These are phyloP conservation scores for Vanderwaltozyma yarrowii DNA, from an alignment of 805 yeast genomes.

Conservation along the genomic window DNA sequence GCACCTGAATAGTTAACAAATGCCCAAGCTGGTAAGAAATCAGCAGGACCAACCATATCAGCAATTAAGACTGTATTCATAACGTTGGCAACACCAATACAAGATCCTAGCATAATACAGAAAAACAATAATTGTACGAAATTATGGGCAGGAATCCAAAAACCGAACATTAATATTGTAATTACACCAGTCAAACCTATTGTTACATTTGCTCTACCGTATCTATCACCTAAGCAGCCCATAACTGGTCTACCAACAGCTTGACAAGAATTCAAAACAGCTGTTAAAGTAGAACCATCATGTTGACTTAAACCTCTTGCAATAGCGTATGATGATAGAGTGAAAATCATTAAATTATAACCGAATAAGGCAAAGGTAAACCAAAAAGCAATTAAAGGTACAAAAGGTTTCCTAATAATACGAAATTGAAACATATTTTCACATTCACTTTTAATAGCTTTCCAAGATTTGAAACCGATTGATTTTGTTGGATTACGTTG, in stretches of 20 bases:
- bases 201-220: conserved; percentile 40
- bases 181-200: conserved; percentile 28
- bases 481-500: conserved; percentile 34
- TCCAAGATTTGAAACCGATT: conserved; percentile 20
- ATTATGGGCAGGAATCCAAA: conserved; percentile 40
- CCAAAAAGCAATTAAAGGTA: conserved; percentile 31
- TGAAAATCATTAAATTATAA: conserved; percentile 36
- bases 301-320: conserved; percentile 36
- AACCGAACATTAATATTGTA: conserved; percentile 33
- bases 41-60: conserved; percentile 31
- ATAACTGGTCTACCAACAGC: conserved; percentile 40
- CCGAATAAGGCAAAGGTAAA: conserved; percentile 30
- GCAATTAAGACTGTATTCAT: conserved; percentile 34
- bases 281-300: conserved; percentile 38
- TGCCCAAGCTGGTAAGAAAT: conserved; percentile 33
- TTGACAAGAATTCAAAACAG: conserved; percentile 38
- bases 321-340: conserved; percentile 38
- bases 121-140: conserved; percentile 34
- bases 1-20: conserved; percentile 27
- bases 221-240: conserved; percentile 36
- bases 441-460: conserved; percentile 20
- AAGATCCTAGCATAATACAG: conserved; percentile 34
- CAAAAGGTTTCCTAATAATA: conserved; percentile 25
- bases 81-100: conserved; percentile 38
- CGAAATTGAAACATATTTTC: conserved; percentile 10